Evolutionary conservation across 192 early-diverging fungal species (phyloP).

Genomic region (Coemansia sp.): DNA sequence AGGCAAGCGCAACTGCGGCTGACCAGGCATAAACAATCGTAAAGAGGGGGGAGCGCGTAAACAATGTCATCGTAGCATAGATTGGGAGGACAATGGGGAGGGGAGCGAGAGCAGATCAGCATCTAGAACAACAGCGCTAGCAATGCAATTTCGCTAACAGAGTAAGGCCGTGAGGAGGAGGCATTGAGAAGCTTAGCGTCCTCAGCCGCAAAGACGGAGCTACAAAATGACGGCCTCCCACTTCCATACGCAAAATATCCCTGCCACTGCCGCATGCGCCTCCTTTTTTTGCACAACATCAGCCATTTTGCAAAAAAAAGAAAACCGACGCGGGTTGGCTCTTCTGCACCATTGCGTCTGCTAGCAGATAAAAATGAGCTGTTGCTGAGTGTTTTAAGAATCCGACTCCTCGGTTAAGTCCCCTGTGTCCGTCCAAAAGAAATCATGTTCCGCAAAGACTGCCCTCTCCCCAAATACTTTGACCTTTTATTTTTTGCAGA

Average conservation of each 20-base stretch:
- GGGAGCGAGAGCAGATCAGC: slow-evolving; percentile 4
- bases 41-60: slow-evolving; percentile 5
- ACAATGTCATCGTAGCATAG: neutral
- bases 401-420: neutral
- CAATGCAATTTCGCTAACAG: slow-evolving; percentile 1
- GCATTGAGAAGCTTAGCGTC: neutral
- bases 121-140: slow-evolving; percentile 6
- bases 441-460: neutral
- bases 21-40: slow-evolving; percentile 11
- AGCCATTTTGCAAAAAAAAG: neutral
- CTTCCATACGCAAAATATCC: neutral
- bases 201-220: slow-evolving; percentile 12
- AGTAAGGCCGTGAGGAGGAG: neutral
- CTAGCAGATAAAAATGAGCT: neutral
- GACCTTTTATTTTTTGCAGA: neutral
- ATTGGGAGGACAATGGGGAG: neutral
- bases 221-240: neutral
- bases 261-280: neutral
- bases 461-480: neutral
- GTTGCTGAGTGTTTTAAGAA: neutral
- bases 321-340: no score
- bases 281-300: neutral
- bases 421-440: neutral
- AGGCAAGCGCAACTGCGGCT: slow-evolving; percentile 1
- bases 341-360: no score